Evolutionary conservation across 1,284 basidiomycete genomes (phyloP).

Genomic region (Takashimella koratensis): DNA sequence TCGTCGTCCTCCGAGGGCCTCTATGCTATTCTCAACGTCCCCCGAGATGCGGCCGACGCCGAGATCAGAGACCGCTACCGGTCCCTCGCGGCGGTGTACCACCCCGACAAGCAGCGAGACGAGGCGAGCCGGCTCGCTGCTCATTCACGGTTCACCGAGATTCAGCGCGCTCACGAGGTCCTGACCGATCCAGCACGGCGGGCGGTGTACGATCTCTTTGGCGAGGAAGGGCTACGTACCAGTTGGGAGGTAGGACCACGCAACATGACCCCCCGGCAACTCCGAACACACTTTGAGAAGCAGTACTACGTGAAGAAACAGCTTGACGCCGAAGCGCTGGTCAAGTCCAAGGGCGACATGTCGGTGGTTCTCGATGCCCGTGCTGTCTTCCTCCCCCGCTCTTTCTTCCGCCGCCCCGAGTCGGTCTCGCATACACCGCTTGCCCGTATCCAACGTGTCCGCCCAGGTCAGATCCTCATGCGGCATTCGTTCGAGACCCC

Average conservation of each 20-base stretch:
- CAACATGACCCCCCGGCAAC: conserved; percentile 46
- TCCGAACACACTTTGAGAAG: conserved; percentile 50
- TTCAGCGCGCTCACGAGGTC: conserved; percentile 49
- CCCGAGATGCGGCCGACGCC: conserved; percentile 29
- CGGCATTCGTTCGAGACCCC: conserved; percentile 49
- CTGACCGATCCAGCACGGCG: conserved; percentile 51
- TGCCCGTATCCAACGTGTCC: conserved; percentile 31
- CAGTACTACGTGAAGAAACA: conserved; percentile 48
- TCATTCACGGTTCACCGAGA: conserved; percentile 37
- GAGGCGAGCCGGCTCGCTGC: conserved; percentile 31
- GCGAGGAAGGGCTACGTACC: conserved; percentile 53
- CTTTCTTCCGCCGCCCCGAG: conserved; percentile 34
- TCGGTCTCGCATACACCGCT: conserved; percentile 29
- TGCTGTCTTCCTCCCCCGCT: conserved; percentile 38
- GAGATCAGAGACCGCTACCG: conserved; percentile 45
- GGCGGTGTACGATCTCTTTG: conserved; percentile 55
- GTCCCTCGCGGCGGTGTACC: conserved; percentile 48
- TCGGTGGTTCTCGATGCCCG: conserved; percentile 42
- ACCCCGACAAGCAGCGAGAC: conserved; percentile 55
- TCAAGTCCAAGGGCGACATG: conserved; percentile 51
- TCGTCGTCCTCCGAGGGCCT: conserved; percentile 16
- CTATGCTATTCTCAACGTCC: conserved; percentile 44
- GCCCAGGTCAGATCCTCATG: conserved; percentile 39
- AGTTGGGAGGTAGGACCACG: conserved; percentile 51
- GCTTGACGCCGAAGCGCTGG: conserved; percentile 51